Conservation (phyloP, 169 alveolate species). For the Plasmodium relictum region DNA sequence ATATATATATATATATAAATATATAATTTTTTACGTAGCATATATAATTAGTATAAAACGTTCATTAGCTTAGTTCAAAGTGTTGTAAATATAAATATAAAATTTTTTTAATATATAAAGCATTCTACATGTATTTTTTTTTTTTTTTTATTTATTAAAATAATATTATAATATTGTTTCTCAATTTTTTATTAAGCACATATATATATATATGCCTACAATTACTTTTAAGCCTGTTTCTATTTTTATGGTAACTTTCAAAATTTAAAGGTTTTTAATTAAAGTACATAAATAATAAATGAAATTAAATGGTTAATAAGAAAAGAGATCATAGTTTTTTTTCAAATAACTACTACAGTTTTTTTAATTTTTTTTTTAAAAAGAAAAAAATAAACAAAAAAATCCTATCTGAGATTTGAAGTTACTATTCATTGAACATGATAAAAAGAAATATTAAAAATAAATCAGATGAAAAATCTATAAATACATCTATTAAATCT, state of each 20-base stretch:
- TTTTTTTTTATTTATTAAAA: too few relatives aligned
- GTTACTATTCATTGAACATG: constrained; percentile 27
- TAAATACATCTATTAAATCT: constrained; percentile 27
- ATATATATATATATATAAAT: too few relatives aligned
- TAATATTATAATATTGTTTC: too few relatives aligned
- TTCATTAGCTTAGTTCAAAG: too few relatives aligned
- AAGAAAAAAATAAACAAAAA: neutral
- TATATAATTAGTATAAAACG: too few relatives aligned
- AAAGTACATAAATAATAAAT: constrained; percentile 7
- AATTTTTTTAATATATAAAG: too few relatives aligned
- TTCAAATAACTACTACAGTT: neutral
- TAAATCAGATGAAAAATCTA: constrained; percentile 44
- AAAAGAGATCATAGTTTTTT: constrained; percentile 2
- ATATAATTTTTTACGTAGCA: too few relatives aligned
- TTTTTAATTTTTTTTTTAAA: neutral
- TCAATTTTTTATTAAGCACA: too few relatives aligned
- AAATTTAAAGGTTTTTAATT: constrained; percentile 12
- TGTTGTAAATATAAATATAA: too few relatives aligned
- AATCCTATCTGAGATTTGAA: constrained; percentile 28
- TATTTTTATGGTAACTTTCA: neutral
- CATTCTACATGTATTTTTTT: too few relatives aligned
- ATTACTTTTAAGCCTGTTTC: neutral
- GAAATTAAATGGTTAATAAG: constrained; percentile 3
- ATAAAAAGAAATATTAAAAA: constrained; percentile 41
- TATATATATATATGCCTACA: constrained; percentile 1